phyloP scores from a whole-genome alignment of 2,329 filamentous ascomycete genomes.

The Calonectria multiphialidica region DNA sequence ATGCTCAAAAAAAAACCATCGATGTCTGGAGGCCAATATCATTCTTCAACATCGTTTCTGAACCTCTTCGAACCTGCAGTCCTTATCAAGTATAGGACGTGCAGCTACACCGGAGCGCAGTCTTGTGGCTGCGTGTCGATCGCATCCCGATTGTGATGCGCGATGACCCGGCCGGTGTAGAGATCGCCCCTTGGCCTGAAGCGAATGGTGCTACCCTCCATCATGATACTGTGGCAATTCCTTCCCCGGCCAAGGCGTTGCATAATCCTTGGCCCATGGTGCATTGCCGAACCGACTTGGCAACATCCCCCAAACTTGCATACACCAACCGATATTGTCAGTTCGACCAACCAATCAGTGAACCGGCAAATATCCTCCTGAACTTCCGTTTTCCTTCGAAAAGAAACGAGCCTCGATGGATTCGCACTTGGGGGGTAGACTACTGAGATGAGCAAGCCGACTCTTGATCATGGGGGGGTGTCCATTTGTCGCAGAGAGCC shows the following conservation, averaged over 20 bases:
- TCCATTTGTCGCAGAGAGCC: neutral
- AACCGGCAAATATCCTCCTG: neutral
- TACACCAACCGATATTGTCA: too few species aligned
- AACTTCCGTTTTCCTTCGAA: neutral
- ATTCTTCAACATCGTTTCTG: neutral
- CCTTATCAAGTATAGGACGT: neutral
- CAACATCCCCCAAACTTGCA: neutral
- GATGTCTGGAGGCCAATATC: neutral
- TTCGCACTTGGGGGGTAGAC: neutral
- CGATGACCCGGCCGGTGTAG: neutral
- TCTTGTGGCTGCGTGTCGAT: neutral
- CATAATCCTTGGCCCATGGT: neutral
- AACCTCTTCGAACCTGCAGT: neutral
- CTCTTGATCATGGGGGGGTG: conserved; percentile 5
- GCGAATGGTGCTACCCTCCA: neutral
- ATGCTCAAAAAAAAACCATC: neutral
- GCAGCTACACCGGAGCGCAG: neutral
- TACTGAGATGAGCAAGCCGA: conserved; percentile 14
- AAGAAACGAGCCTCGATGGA: neutral
- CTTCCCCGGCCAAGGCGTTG: neutral
- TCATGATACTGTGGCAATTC: neutral
- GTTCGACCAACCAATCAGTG: too few species aligned
- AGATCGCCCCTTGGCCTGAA: neutral
- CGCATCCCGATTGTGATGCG: neutral
- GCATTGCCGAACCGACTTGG: neutral